Evolutionary conservation across 139 green algal genomes (phyloP).

Genomic region (Micractinium conductrix): DNA sequence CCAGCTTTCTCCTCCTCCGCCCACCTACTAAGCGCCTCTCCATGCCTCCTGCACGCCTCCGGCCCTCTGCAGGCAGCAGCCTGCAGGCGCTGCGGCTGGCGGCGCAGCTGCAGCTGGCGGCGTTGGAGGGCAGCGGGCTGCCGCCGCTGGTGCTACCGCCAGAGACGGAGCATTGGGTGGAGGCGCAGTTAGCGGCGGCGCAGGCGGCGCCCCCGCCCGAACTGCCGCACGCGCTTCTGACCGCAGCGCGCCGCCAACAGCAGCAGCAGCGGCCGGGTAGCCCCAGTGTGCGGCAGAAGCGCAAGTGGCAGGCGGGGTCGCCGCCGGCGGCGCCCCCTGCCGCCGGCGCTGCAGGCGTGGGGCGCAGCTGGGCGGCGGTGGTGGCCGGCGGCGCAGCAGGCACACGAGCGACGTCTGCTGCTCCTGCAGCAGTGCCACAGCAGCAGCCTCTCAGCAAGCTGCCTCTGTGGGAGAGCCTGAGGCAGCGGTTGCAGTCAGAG

Average conservation of each 20-base stretch:
- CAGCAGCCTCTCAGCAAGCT: neutral
- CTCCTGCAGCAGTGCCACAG: neutral
- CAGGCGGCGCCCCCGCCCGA: neutral
- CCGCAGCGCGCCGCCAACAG: neutral
- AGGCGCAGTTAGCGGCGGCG: neutral
- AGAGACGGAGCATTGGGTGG: neutral
- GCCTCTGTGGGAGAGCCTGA: neutral
- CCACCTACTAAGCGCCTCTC: no score
- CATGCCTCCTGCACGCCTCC: no score
- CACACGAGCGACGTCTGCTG: neutral
- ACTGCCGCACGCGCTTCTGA: neutral
- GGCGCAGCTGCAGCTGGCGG: constrained; percentile 2
- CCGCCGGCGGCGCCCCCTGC: neutral
- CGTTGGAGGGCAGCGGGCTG: neutral
- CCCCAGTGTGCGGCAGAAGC: constrained; percentile 7
- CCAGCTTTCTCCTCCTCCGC: neutral
- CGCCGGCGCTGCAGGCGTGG: neutral
- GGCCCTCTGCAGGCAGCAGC: neutral
- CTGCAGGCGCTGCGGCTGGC: neutral
- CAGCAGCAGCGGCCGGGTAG: neutral
- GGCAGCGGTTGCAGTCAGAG: neutral
- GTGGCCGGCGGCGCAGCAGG: neutral
- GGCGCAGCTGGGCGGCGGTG: neutral
- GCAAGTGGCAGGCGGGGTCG: constrained; percentile 17
- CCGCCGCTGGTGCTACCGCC: constrained; percentile 25